These are phyloP conservation scores for Paspalum notatum DNA, from an alignment of 176 grass and related monocot genomes.

Conservation along the genomic window DNA sequence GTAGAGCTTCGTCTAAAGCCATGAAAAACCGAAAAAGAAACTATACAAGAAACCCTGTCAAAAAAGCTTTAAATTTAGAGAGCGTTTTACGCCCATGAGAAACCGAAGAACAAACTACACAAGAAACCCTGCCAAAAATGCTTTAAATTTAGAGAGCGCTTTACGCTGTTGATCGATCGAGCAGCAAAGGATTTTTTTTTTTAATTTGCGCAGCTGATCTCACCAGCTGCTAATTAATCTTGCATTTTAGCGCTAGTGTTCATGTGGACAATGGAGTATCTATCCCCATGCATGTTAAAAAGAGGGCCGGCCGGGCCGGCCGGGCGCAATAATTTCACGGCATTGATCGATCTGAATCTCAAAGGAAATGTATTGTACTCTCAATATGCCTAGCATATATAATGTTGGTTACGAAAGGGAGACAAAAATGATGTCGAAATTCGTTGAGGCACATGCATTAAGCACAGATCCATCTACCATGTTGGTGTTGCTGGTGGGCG, in stretches of 20 bases:
- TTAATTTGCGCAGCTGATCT: background rate
- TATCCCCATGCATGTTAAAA: background rate
- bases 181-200: background rate
- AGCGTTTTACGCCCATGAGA: too few species aligned
- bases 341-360: slow-evolving; percentile 47
- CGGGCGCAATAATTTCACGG: too few species aligned
- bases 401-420: background rate
- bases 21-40: too few species aligned
- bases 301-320: background rate
- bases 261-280: slow-evolving; percentile 40
- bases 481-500: slow-evolving; percentile 30
- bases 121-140: too few species aligned
- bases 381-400: too few species aligned
- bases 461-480: slow-evolving; percentile 45
- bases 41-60: too few species aligned
- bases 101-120: too few species aligned
- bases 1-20: too few species aligned
- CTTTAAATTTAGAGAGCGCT: too few species aligned
- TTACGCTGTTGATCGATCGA: background rate
- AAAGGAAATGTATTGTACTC: background rate
- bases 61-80: too few species aligned
- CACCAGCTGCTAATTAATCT: background rate
- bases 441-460: slow-evolving; percentile 61
- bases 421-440: slow-evolving; percentile 59
- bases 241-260: background rate